These are phyloP conservation scores for Aspergillus panamensis DNA, from an alignment of 495 filamentous ascomycete species.

Conservation along the genomic window DNA sequence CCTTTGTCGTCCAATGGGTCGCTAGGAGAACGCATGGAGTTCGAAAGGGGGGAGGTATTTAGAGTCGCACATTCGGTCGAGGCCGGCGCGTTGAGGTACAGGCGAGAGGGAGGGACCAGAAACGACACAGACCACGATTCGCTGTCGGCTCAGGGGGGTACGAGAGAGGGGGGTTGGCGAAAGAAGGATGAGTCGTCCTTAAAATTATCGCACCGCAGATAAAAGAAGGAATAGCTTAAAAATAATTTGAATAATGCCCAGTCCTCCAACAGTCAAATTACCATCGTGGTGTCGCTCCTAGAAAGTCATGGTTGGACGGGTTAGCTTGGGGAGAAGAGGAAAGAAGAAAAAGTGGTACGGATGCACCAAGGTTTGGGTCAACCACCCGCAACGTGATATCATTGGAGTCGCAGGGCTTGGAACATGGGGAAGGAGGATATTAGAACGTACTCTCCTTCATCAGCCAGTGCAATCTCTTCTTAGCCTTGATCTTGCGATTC, in stretches of 20 bases:
- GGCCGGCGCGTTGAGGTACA: slow-evolving; percentile 28
- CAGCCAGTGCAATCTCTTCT: slow-evolving; percentile 10
- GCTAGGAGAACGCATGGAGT: slow-evolving; percentile 49
- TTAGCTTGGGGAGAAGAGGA: slow-evolving; percentile 20
- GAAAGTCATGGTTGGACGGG: slow-evolving; percentile 16
- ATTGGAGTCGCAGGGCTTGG: slow-evolving; percentile 12
- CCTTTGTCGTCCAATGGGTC: slow-evolving; percentile 34
- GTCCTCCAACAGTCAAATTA: slow-evolving; percentile 20
- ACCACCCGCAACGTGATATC: slow-evolving; percentile 21
- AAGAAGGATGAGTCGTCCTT: slow-evolving; percentile 4
- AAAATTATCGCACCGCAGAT: slow-evolving; percentile 15
- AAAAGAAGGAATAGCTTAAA: neutral
- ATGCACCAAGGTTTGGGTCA: slow-evolving; percentile 20
- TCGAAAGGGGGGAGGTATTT: slow-evolving; percentile 24
- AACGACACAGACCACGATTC: slow-evolving; percentile 19
- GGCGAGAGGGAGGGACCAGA: slow-evolving; percentile 23
- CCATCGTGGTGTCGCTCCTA: slow-evolving; percentile 19
- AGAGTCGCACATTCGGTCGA: slow-evolving; percentile 38
- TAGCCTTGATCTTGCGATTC: slow-evolving; percentile 11
- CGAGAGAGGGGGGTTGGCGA: slow-evolving; percentile 1
- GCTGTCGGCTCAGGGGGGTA: slow-evolving; percentile 15
- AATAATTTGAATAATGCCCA: slow-evolving; percentile 18
- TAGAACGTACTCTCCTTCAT: slow-evolving; percentile 31
- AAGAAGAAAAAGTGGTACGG: slow-evolving; percentile 17
- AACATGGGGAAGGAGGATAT: slow-evolving; percentile 6